phyloP scores from a whole-genome alignment of 2,329 filamentous ascomycete genomes.

The Colletotrichum sansevieriae region DNA sequence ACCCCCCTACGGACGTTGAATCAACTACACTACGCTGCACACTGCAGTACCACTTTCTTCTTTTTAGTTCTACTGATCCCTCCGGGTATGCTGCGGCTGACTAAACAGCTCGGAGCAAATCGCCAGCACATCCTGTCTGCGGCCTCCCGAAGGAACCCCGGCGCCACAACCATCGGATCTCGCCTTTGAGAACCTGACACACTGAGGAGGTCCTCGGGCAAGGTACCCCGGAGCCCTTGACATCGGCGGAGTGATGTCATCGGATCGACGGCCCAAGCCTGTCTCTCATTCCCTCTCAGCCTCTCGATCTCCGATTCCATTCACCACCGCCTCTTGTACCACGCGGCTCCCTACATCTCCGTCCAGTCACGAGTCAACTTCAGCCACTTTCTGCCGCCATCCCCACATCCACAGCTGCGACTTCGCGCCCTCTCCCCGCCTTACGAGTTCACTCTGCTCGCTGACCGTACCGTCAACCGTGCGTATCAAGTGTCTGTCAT shows the following conservation, averaged over 20 bases:
- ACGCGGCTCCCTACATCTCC: not conserved
- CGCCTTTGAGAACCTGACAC: constrained; percentile 28
- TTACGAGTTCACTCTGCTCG: not conserved
- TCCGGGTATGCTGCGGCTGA: not conserved
- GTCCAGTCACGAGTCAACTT: constrained; percentile 27
- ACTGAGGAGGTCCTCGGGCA: constrained; percentile 23
- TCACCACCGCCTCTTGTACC: constrained; percentile 7
- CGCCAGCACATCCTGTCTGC: constrained; percentile 6
- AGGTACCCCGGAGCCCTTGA: constrained; percentile 30
- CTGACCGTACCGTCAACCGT: constrained; percentile 10
- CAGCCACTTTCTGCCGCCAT: constrained; percentile 6
- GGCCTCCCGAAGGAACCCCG: constrained; percentile 20
- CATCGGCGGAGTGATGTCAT: constrained; percentile 41
- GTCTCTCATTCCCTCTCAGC: constrained; percentile 21
- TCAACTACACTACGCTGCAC: not conserved
- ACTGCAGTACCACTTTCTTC: not conserved
- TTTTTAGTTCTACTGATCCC: constrained; percentile 6
- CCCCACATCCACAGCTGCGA: not conserved
- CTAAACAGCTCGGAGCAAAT: not conserved
- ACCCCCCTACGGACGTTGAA: not conserved
- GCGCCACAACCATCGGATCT: constrained; percentile 34
- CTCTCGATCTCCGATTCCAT: constrained; percentile 30
- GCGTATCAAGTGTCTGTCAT: constrained; percentile 13
- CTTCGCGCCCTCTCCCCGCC: constrained; percentile 11
- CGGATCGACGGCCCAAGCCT: constrained; percentile 29